Evolutionary conservation across 768 basidiomycete genomes (phyloP).

Genomic region (Royoungia palumana): DNA sequence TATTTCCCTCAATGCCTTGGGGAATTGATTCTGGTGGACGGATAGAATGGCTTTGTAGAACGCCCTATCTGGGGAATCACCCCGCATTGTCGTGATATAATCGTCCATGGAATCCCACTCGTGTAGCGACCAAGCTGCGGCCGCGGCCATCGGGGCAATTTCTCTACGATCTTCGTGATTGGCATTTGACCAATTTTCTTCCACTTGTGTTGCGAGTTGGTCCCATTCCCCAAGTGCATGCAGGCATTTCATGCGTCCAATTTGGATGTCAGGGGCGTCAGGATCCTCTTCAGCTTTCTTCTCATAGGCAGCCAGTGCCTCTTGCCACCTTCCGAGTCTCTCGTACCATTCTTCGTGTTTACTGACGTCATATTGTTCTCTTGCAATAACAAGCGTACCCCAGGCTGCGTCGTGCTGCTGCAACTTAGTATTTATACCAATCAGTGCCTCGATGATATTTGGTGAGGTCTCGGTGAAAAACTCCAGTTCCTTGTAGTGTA

Average conservation of each 20-base stretch:
- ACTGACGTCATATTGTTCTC: slow-evolving; percentile 84
- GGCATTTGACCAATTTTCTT: slow-evolving; percentile 83
- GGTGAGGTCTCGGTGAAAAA: slow-evolving; percentile 92
- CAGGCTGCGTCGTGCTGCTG: slow-evolving; percentile 98
- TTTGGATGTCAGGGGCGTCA: slow-evolving; percentile 67
- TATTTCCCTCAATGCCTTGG: slow-evolving; percentile 85
- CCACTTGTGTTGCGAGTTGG: slow-evolving; percentile 77
- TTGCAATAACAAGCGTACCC: slow-evolving; percentile 90
- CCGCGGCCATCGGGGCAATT: slow-evolving; percentile 96
- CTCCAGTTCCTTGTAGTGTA: slow-evolving; percentile 98
- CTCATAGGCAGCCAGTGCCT: slow-evolving; percentile 84
- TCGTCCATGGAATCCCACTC: slow-evolving; percentile 99
- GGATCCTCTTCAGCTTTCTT: slow-evolving; percentile 75
- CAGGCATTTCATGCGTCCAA: slow-evolving; percentile 92
- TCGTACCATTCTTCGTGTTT: slow-evolving; percentile 99
- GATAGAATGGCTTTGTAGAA: slow-evolving; percentile 96
- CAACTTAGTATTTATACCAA: slow-evolving; percentile 93
- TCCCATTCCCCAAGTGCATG: slow-evolving; percentile 99
- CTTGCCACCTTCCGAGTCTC: slow-evolving; percentile 92
- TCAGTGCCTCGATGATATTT: slow-evolving; percentile 88
- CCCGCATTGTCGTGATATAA: slow-evolving; percentile 90
- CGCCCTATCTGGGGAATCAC: slow-evolving; percentile 88
- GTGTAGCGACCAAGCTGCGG: slow-evolving; percentile 93
- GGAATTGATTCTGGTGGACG: slow-evolving; percentile 95
- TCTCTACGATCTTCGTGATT: slow-evolving; percentile 79